Base-by-base conservation (phyloP, 768 basidiomycete species). In the Mycena filopes region DNA sequence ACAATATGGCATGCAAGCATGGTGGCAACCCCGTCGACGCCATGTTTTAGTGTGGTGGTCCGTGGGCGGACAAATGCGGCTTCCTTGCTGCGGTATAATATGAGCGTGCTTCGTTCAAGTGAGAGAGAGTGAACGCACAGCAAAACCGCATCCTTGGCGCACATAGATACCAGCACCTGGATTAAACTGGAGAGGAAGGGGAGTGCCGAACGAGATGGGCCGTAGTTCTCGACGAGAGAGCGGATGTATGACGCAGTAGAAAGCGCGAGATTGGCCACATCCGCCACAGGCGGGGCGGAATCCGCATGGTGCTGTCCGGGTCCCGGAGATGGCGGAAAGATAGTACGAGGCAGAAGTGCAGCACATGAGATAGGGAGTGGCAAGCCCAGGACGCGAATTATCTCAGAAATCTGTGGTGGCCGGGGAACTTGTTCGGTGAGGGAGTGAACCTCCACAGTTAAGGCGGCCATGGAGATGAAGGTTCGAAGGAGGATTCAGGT, bases 121-220 rank as follows among this genome's bases (percentile, higher is more conserved):
- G 31, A 5, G 31, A 33, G 31, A 5, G 31, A 33, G 12, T 33
- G 5, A 33, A 55, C 28, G 26, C 49, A 63, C 61, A 55, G 15
- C 49, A 63, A 33, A 25, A 56, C n/a, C 7, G 47, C 62, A 9
- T 50, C 55, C 15, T 49, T 48, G 12, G 54, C 40, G 33, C 53
- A 63, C 12, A 48, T 55, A 21, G 48, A 33, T 6, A 29, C 53
- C 53, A 55, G 25, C 36, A 38, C 43, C 46, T 21, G 43, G 28
- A 63, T 31, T 9, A 63, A 26, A 36, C 40, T 56, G 40, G 47
- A 43, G 11, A 63, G 11, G 40, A 63, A 63, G 25, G 55, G 46
- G 10, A 50, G 13, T 2, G 25, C 40, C 18, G 62, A 63, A 18
- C 54, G 54, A 6, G 62, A 56, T 9, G 62, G 21, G 4, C 54